Evolutionary conservation across 345 rosid species (phyloP), one percentile per base, ranked within the genome.

Genomic region (Salix brachista): DNA sequence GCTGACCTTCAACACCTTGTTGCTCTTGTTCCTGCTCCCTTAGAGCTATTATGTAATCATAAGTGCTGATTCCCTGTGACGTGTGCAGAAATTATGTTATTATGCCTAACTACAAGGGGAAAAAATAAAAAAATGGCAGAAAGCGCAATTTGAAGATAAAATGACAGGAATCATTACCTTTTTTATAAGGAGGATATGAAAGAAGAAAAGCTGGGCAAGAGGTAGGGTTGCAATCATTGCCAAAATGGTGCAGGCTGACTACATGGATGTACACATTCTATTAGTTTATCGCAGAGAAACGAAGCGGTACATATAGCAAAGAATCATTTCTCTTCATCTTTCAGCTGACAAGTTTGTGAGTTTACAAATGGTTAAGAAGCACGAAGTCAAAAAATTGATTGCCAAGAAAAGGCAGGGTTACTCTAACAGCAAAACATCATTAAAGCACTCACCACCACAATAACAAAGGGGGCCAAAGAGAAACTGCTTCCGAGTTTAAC

Each of bases 21-120:
- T 82, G 95, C 72, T 95, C 99, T 87, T 91, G 99, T 66, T 95
- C 99, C 83, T 96, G 99, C 84, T 96, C 99, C 82, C 98, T 85
- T 58, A 96, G 87, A 37, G 98, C 99, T 82, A 96, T 90, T 69
- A 96, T 93, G 87, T 96, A 96, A 86, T 96, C 99, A 70, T 96
- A 96, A 26, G 99, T 96, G 86, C 95, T 93, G 64, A 96, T 92
- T 86, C 99, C 99, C 99, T 96, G 80, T 69, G 41, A n/a, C 56
- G 67, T 54, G 21, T 61, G 41, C 16, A 77, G 23, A 68, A 80
- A 39, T 50, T 6, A 56, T 42, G 75, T 39, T 16, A 77, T 21
- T 25, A 73, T 1, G 54, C 37, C 41, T 25, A 13, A 23, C 28
- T 28, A 72, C 8, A 66, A 3, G 3, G 2, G 3, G 23, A 23